These are phyloP conservation scores for Dendrostoma leiphaemia DNA, from an alignment of 2,329 filamentous ascomycete genomes.

Conservation along the genomic window DNA sequence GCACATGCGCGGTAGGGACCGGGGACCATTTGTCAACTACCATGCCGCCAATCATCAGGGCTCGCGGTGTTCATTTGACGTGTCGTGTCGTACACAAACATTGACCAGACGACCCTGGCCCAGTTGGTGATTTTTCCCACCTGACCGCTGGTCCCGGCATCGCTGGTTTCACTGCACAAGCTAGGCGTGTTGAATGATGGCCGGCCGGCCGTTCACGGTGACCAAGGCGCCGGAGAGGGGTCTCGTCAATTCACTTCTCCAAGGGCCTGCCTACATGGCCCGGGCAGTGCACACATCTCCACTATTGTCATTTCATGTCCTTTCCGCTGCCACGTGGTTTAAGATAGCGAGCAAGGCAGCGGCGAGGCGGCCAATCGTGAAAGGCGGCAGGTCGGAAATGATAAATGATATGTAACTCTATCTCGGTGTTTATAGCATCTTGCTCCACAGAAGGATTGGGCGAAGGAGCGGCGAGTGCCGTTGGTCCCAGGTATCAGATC, in stretches of 20 bases:
- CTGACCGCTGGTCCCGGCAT: background rate
- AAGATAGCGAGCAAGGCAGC: background rate
- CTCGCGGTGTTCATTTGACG: background rate
- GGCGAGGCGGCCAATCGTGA: background rate
- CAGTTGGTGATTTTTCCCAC: background rate
- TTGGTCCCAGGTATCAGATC: background rate
- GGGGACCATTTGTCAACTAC: too few relatives aligned
- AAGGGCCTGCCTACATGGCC: background rate
- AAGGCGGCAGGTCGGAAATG: too few relatives aligned
- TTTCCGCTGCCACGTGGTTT: too few relatives aligned
- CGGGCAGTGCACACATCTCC: background rate
- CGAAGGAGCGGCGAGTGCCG: background rate
- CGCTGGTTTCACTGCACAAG: background rate
- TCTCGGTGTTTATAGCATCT: background rate
- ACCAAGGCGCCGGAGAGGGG: background rate
- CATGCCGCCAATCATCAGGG: too few relatives aligned
- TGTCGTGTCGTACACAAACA: too few relatives aligned
- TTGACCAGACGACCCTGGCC: background rate
- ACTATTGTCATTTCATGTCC: background rate
- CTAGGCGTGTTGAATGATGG: background rate
- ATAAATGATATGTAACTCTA: background rate
- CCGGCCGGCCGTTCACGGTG: background rate
- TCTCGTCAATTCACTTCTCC: background rate
- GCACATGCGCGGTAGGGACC: too few relatives aligned
- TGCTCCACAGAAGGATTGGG: background rate